Conservation (phyloP, 805 yeast species). For the Nakazawaea molendinolei region DNA sequence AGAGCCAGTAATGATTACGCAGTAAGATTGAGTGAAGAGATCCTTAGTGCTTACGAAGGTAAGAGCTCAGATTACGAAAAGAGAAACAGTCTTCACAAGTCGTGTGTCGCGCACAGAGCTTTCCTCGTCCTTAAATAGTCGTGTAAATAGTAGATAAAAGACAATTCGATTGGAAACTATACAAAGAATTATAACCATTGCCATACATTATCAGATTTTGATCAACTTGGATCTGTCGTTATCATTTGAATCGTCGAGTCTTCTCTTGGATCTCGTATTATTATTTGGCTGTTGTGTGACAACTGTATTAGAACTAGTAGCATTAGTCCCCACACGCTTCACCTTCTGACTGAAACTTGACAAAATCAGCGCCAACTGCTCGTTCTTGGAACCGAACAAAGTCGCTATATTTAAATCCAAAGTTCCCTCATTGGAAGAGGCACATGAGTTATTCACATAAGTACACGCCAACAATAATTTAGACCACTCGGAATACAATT, state of each 20-base stretch:
- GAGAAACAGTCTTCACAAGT: constrained; percentile 73
- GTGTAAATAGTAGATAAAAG: background rate
- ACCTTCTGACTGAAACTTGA: constrained; percentile 2
- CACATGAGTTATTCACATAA: constrained; percentile 4
- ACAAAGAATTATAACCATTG: background rate
- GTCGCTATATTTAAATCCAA: constrained; percentile 2
- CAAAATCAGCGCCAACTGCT: constrained; percentile 11
- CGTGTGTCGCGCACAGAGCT: constrained; percentile 85
- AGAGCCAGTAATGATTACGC: constrained; percentile 76
- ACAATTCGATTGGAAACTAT: background rate
- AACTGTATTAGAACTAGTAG: constrained; percentile 3
- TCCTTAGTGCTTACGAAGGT: constrained; percentile 70
- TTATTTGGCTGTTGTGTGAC: background rate
- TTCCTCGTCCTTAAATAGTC: constrained; percentile 39
- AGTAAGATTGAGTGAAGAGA: constrained; percentile 88
- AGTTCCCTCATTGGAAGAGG: background rate
- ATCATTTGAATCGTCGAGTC: background rate
- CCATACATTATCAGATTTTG: background rate
- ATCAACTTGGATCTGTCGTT: background rate
- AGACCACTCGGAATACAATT: constrained; percentile 8
- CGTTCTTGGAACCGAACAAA: constrained; percentile 1
- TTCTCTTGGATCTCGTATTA: constrained; percentile 1
- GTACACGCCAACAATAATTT: constrained; percentile 8
- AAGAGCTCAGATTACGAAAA: constrained; percentile 80
- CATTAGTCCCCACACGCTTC: constrained; percentile 2